These are phyloP conservation scores for Psidium friedrichsthalianum DNA, from an alignment of 345 rosid genomes.

Conservation along the genomic window DNA sequence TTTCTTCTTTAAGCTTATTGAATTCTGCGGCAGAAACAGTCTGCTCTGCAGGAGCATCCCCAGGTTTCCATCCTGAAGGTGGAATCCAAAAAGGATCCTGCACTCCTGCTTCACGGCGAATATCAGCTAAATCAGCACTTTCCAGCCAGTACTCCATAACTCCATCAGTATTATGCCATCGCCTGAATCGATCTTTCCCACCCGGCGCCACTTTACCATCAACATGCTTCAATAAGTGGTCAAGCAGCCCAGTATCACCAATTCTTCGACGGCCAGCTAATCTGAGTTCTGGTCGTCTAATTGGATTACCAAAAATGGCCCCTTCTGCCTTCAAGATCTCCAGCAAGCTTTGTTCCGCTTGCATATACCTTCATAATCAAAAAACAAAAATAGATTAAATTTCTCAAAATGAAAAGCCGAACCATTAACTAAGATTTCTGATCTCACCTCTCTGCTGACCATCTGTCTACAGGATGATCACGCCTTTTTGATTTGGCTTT, in stretches of 20 bases:
- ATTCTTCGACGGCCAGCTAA: conserved; percentile 50
- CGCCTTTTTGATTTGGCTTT: neutral
- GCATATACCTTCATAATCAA: conserved; percentile 42
- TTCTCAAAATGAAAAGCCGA: neutral
- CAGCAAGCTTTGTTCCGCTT: conserved; percentile 50
- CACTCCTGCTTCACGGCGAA: conserved; percentile 53
- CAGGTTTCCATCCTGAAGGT: conserved; percentile 46
- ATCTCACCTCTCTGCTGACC: conserved; percentile 63
- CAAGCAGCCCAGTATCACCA: conserved; percentile 93
- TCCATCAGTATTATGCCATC: conserved; percentile 78
- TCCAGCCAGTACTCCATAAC: conserved; percentile 90
- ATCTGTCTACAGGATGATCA: conserved; percentile 20
- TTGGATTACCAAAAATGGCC: conserved; percentile 57
- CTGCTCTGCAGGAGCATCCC: conserved; percentile 22
- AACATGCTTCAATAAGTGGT: conserved; percentile 83
- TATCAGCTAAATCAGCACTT: conserved; percentile 57
- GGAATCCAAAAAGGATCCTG: conserved; percentile 52
- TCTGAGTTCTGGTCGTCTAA: conserved; percentile 52
- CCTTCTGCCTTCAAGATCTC: conserved; percentile 70
- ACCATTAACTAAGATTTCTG: neutral
- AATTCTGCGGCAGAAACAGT: conserved; percentile 18
- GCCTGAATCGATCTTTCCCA: conserved; percentile 69
- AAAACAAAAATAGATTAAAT: neutral
- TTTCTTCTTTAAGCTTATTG: conserved; percentile 7
- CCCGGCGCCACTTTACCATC: conserved; percentile 85